Evolutionary conservation across 1,284 basidiomycete species (phyloP).

Genomic region (Cryptococcus sp.): DNA sequence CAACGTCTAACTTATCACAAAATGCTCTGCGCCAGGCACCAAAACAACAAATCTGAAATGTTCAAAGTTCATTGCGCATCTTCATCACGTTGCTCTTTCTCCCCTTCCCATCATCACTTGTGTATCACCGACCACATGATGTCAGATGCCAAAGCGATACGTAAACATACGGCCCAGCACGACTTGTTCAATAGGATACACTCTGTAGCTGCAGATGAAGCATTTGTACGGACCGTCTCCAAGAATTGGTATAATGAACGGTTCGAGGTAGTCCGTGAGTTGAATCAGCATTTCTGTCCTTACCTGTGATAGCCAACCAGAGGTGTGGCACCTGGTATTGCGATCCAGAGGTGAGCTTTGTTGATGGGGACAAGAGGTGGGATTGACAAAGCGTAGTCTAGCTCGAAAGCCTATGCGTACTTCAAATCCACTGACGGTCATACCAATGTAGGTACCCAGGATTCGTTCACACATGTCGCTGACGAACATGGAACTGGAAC

Average conservation of each 20-base stretch:
- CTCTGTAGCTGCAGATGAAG: slow-evolving; percentile 71
- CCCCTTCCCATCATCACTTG: not conserved
- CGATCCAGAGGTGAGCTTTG: slow-evolving; percentile 55
- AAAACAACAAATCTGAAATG: too few relatives aligned
- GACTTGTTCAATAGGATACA: slow-evolving; percentile 81
- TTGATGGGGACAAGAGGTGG: not conserved
- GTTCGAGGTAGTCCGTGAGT: slow-evolving; percentile 40
- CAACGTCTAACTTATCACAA: too few relatives aligned
- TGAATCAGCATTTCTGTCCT: not conserved
- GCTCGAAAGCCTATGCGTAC: slow-evolving; percentile 58
- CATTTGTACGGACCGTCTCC: slow-evolving; percentile 62
- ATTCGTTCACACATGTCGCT: not conserved
- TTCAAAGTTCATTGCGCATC: too few relatives aligned
- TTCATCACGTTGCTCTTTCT: too few relatives aligned
- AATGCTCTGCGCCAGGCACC: too few relatives aligned
- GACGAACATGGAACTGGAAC: slow-evolving; percentile 57
- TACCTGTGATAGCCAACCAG: slow-evolving; percentile 64
- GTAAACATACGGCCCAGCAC: slow-evolving; percentile 40
- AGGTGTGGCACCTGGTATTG: slow-evolving; percentile 94
- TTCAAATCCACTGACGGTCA: slow-evolving; percentile 99
- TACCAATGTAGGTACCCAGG: slow-evolving; percentile 50
- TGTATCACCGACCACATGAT: not conserved
- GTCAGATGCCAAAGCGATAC: slow-evolving; percentile 27
- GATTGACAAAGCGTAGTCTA: slow-evolving; percentile 13
- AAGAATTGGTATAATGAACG: slow-evolving; percentile 49